phyloP scores from a whole-genome alignment of 768 basidiomycete species.

The Phallus indusiatus region DNA sequence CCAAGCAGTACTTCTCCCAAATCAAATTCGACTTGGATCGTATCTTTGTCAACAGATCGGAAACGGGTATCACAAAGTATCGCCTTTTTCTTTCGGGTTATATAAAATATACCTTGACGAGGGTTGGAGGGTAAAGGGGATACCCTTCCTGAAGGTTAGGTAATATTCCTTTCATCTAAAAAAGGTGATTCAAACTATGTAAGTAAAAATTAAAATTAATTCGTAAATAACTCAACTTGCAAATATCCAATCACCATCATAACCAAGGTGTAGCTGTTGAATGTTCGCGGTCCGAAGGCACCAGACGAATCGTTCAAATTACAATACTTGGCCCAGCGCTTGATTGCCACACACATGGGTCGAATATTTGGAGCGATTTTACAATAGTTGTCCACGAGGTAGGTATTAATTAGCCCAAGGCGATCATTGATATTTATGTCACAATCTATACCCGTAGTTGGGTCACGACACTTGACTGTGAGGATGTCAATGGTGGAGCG shows the following conservation, averaged over 20 bases:
- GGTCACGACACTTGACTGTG: constrained; percentile 45
- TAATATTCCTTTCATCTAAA: constrained; percentile 33
- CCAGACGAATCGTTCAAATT: constrained; percentile 39
- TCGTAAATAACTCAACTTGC: constrained; percentile 32
- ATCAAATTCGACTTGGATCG: constrained; percentile 10
- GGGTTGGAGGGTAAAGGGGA: constrained; percentile 7
- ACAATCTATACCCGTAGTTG: constrained; percentile 29
- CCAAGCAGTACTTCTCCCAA: constrained; percentile 21
- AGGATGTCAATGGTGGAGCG: constrained; percentile 1
- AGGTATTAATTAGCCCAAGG: constrained; percentile 43
- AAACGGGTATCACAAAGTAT: constrained; percentile 24
- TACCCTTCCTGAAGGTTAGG: constrained; percentile 45
- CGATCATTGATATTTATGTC: constrained; percentile 59
- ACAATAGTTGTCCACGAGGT: constrained; percentile 44
- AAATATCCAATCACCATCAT: constrained; percentile 53
- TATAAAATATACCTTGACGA: constrained; percentile 24
- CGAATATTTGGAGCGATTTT: constrained; percentile 32
- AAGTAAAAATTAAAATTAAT: background rate
- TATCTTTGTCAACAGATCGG: constrained; percentile 9
- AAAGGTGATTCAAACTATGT: background rate
- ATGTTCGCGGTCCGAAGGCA: constrained; percentile 22
- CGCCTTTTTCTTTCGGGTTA: constrained; percentile 15
- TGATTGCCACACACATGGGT: constrained; percentile 38
- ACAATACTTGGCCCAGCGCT: constrained; percentile 49
- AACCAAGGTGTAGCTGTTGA: constrained; percentile 53